Base-by-base conservation (phyloP, 2,329 filamentous ascomycete genomes). In the Orbilia quercus region DNA sequence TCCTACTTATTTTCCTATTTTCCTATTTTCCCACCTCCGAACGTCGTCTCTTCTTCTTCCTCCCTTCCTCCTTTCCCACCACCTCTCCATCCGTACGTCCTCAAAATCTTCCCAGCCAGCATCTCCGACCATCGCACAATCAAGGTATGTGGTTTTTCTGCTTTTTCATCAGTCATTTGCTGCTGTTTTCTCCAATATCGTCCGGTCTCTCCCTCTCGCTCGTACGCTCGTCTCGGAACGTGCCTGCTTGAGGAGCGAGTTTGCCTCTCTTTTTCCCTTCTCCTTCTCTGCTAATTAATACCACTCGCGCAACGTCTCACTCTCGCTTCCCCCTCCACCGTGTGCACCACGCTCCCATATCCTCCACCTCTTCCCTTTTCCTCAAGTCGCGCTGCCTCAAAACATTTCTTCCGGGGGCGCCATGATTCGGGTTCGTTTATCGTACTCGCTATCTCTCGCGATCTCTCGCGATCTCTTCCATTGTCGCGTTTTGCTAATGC, bases 141-240 rank as follows among this genome's bases (percentile, higher is more conserved):
- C 65, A 20, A 72, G 72, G 69, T 73, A 73, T 73, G 69, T 73
- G 14, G 55, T 73, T 73, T 73, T 62, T 40, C 25, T 22, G 22
- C 14, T 36, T 59, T 67, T 59, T 64, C 62, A 60, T 65, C 69
- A 67, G 47, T 66, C 28, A 40, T 73, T 66, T 66, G 69, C 55
- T 53, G 69, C n/a, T 55, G 45, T 73, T 73, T 73, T 38, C 36
- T 47, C 12, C 55, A 36, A 73, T 73, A 65, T 60, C 50, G 40
- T 54, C 23, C 59, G 44, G 50, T 31, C 28, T 31, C 5, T 9
- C 45, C 18, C 31, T n/a, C 25, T 34, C 40, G 22, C 44, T 34
- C 42, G 51, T 16, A 28, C 51, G 53, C n/a, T n/a, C n/a, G n/a
- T n/a, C n/a, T n/a, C n/a, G n/a, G n/a, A n/a, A n/a, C n/a, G n/a